A percentile compares a stretch with the other conserved stretches of the same genome.
These are phyloP conservation scores for Rutstroemia sp. DNA, from an alignment of 2,329 filamentous ascomycete species.

Conservation along the genomic window DNA sequence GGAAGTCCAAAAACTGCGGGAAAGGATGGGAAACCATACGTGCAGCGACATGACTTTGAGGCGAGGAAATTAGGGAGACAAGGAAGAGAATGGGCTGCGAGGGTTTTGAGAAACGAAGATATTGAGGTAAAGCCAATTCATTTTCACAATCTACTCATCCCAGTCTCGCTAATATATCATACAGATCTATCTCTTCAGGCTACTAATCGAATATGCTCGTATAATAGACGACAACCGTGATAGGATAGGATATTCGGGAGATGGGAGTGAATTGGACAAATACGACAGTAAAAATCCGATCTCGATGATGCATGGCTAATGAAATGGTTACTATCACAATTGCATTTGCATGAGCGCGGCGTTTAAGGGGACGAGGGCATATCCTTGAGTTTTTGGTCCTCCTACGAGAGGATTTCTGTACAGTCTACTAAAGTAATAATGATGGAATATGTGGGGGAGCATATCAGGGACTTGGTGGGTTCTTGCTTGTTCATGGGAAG, in stretches of 20 bases:
- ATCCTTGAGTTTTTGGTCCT: no score
- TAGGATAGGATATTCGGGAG: constrained; percentile 28
- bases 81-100: constrained; percentile 64
- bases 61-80: constrained; percentile 57
- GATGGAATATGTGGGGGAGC: no score
- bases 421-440: no score
- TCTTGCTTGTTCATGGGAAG: no score
- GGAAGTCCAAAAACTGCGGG: constrained; percentile 41
- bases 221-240: constrained; percentile 33
- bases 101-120: constrained; percentile 63
- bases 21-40: constrained; percentile 35
- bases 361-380: no score
- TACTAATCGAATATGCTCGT: constrained; percentile 57
- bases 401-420: no score
- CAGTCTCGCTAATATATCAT: constrained; percentile 5
- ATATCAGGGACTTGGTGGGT: no score
- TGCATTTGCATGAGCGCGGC: no score
- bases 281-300: constrained; percentile 22
- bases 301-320: no score
- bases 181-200: constrained; percentile 52
- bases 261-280: constrained; percentile 28
- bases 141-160: neutral
- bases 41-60: constrained; percentile 40
- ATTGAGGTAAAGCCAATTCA: constrained; percentile 54
- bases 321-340: no score